A percentile compares a stretch with the other conserved stretches of the same genome.
phyloP scores from a whole-genome alignment of 345 rosid genomes.

The Erysimum cheiranthoides region DNA sequence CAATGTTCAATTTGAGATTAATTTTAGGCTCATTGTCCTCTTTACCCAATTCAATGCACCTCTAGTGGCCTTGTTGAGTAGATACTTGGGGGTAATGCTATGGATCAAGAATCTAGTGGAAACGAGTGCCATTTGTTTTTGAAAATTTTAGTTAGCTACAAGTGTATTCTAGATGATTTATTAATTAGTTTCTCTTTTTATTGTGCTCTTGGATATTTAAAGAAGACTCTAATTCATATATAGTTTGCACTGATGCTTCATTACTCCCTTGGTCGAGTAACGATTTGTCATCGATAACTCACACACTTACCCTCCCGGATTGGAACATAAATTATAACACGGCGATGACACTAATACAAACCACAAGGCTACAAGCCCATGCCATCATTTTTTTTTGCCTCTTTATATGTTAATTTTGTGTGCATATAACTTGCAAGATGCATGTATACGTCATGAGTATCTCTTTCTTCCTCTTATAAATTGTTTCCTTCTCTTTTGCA shows the following conservation, averaged over 20 bases:
- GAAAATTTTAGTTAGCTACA: neutral
- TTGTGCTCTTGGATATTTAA: too few relatives aligned
- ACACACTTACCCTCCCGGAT: too few relatives aligned
- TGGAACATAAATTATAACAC: too few relatives aligned
- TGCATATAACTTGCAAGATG: neutral
- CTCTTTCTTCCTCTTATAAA: neutral
- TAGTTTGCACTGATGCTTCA: neutral
- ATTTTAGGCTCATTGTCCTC: neutral
- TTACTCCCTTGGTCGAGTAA: neutral
- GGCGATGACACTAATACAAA: neutral
- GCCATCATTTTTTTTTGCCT: too few relatives aligned
- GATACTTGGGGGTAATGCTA: neutral
- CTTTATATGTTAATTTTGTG: neutral
- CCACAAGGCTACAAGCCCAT: neutral
- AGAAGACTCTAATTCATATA: neutral
- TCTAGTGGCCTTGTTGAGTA: neutral
- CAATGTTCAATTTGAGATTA: constrained; percentile 3
- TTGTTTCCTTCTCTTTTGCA: neutral
- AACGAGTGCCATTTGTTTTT: neutral
- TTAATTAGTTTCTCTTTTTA: neutral
- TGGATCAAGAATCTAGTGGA: neutral
- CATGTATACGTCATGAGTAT: neutral
- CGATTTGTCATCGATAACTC: too few relatives aligned
- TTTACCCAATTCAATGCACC: neutral
- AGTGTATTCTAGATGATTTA: neutral